These are phyloP conservation scores for Chaetomium cochliodes DNA, from an alignment of 495 filamentous ascomycete genomes.

Conservation along the genomic window DNA sequence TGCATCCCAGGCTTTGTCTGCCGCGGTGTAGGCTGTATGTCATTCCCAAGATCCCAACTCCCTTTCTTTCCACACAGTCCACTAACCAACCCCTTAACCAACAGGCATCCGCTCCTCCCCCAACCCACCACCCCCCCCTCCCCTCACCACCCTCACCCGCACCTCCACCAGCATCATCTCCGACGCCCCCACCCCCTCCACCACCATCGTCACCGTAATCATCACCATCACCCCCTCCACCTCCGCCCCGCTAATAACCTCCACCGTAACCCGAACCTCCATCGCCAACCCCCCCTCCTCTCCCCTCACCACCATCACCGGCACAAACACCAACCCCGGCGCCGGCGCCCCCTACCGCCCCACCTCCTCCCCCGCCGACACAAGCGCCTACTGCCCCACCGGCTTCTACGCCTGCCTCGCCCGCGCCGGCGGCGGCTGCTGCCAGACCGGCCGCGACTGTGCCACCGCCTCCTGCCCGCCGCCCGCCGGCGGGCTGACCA, in stretches of 20 bases:
- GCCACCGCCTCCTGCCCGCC: constrained; percentile 56
- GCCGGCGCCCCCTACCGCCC: constrained; percentile 42
- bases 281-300: constrained; percentile 15
- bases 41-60: not conserved
- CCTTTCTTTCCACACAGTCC: not conserved
- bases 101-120: constrained; percentile 39
- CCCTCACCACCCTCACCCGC: constrained; percentile 25
- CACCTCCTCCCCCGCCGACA: constrained; percentile 35
- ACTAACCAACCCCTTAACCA: not conserved
- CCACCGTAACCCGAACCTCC: constrained; percentile 42
- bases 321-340: constrained; percentile 23
- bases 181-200: constrained; percentile 29
- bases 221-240: constrained; percentile 38
- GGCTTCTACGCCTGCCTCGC: constrained; percentile 58
- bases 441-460: constrained; percentile 78
- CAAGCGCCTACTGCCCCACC: constrained; percentile 51
- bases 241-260: constrained; percentile 32
- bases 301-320: not conserved
- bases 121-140: constrained; percentile 38
- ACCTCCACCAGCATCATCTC: constrained; percentile 33
- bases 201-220: constrained; percentile 39
- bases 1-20: constrained; percentile 82
- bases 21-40: constrained; percentile 76
- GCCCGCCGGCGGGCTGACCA: constrained; percentile 48
- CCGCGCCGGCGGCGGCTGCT: constrained; percentile 55